These are phyloP conservation scores for Kwoniella sp. DNA, from an alignment of 768 basidiomycete species.

Conservation along the genomic window DNA sequence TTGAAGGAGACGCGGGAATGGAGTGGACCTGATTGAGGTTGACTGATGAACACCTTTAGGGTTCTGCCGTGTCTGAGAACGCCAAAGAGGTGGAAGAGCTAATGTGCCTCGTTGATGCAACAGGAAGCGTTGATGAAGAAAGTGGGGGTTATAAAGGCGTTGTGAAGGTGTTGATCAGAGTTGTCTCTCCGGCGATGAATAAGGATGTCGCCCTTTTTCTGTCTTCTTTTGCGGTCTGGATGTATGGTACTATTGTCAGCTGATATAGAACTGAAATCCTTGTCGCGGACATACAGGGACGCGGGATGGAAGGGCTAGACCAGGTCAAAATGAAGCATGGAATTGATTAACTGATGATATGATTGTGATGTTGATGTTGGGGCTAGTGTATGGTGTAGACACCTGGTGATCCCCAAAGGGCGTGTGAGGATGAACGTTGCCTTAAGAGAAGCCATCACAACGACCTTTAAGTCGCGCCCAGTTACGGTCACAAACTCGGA, in stretches of 20 bases:
- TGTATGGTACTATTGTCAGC: background rate
- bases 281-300: background rate
- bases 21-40: background rate
- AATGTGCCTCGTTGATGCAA: background rate
- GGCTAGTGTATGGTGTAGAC: too few relatives aligned
- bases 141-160: background rate
- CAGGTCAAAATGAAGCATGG: background rate
- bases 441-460: background rate
- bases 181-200: background rate
- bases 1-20: background rate
- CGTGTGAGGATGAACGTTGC: background rate
- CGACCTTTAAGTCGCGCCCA: background rate
- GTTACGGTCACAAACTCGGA: background rate
- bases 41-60: too few relatives aligned
- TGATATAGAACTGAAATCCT: background rate
- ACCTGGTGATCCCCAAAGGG: background rate
- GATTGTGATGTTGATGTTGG: background rate
- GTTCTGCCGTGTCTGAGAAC: background rate
- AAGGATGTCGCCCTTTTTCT: background rate
- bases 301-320: background rate
- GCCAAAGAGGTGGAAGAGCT: background rate
- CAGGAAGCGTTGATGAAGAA: background rate
- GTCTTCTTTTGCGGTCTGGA: background rate
- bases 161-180: background rate
- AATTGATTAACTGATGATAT: background rate